Conservation (phyloP, 2,329 filamentous ascomycete species). For the Phyllosticta citriasiana region DNA sequence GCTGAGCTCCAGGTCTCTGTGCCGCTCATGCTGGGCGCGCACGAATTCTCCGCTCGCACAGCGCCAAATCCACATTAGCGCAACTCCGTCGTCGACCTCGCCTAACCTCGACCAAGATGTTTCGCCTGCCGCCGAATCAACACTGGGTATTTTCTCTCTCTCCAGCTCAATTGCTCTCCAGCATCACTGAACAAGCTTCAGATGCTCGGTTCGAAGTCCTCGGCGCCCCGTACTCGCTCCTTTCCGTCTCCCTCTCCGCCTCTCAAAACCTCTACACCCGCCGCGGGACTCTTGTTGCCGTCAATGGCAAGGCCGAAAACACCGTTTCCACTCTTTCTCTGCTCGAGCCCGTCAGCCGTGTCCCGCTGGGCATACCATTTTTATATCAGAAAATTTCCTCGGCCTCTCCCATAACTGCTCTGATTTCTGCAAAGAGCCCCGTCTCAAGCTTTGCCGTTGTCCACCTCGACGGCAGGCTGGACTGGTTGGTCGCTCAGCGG, state of each 20-base stretch:
- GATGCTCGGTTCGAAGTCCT: slow-evolving; percentile 94
- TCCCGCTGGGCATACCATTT: slow-evolving; percentile 78
- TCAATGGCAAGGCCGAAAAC: slow-evolving; percentile 86
- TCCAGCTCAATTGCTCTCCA: slow-evolving; percentile 4
- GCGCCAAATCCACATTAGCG: slow-evolving; percentile 36
- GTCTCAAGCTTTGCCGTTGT: slow-evolving; percentile 80
- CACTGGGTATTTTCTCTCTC: slow-evolving; percentile 2
- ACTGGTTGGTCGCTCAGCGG: slow-evolving; percentile 88
- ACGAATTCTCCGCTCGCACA: slow-evolving; percentile 13
- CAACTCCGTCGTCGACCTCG: slow-evolving; percentile 32
- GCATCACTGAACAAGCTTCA: slow-evolving; percentile 28
- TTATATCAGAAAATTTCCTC: slow-evolving; percentile 86
- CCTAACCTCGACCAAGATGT: slow-evolving; percentile 26
- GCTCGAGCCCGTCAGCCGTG: slow-evolving; percentile 72
- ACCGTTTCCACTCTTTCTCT: slow-evolving; percentile 81
- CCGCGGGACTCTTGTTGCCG: slow-evolving; percentile 78
- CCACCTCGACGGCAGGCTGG: slow-evolving; percentile 82
- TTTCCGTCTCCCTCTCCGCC: slow-evolving; percentile 85
- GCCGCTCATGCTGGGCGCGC: slow-evolving; percentile 11
- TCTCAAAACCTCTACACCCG: slow-evolving; percentile 91
- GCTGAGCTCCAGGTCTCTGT: slow-evolving; percentile 3
- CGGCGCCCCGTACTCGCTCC: slow-evolving; percentile 81
- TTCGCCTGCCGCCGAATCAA: slow-evolving; percentile 6
- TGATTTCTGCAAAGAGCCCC: slow-evolving; percentile 80
- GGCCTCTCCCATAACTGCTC: slow-evolving; percentile 74